Evolutionary conservation across 2,329 filamentous ascomycete species (phyloP).

Genomic region (Clonostachys solani): DNA sequence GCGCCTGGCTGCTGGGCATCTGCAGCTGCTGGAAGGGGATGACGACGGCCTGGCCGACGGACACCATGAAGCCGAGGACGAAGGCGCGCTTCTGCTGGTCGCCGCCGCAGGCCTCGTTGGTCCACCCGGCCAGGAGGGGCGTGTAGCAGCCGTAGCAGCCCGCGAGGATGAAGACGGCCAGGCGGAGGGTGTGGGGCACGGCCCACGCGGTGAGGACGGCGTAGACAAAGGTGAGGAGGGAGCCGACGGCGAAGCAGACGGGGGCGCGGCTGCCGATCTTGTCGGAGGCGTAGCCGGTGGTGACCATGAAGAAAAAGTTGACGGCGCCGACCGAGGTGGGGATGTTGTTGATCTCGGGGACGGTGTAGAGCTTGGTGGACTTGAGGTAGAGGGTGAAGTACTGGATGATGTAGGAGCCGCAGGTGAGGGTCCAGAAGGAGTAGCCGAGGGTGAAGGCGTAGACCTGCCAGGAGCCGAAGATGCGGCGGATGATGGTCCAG

Average conservation of each 20-base stretch:
- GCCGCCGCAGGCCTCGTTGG: slow-evolving; percentile 31
- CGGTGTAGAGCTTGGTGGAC: slow-evolving; percentile 20
- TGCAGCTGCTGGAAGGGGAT: slow-evolving; percentile 33
- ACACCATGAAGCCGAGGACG: slow-evolving; percentile 29
- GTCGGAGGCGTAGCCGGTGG: slow-evolving; percentile 26
- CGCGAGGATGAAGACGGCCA: slow-evolving; percentile 30
- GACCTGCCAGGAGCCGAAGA: slow-evolving; percentile 35
- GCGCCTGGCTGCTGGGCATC: slow-evolving; percentile 27
- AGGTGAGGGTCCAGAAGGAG: slow-evolving; percentile 32
- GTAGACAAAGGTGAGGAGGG: slow-evolving; percentile 27
- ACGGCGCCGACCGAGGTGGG: slow-evolving; percentile 35
- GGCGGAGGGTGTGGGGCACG: slow-evolving; percentile 25
- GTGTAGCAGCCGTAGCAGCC: slow-evolving; percentile 36
- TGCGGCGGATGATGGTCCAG: slow-evolving; percentile 26
- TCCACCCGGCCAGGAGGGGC: slow-evolving; percentile 32
- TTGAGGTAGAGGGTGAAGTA: slow-evolving; percentile 35
- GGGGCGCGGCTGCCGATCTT: slow-evolving; percentile 26
- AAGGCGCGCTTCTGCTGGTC: slow-evolving; percentile 37
- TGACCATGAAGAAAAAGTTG: slow-evolving; percentile 34
- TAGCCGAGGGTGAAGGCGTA: slow-evolving; percentile 35
- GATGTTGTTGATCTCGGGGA: slow-evolving; percentile 38
- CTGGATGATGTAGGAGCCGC: slow-evolving; percentile 31
- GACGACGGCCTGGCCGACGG: slow-evolving; percentile 26
- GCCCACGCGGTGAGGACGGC: slow-evolving; percentile 29
- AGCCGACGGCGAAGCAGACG: slow-evolving; percentile 26